A percentile compares a stretch with the other conserved stretches of the same genome.
Conservation (phyloP, 371 early-diverging fungal species). For the Mucor circinelloides region DNA sequence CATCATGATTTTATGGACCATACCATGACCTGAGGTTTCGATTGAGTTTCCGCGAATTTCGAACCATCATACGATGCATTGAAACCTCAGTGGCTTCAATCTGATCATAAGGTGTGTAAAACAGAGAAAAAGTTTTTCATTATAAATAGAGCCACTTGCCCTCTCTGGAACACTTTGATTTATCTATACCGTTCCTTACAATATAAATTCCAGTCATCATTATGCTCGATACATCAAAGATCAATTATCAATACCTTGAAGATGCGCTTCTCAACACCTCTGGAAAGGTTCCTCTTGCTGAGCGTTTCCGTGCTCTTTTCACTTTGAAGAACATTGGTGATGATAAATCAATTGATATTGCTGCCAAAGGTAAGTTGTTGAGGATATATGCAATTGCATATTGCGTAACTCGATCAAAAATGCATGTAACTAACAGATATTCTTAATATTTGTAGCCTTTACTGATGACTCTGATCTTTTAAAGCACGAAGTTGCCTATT, state of each 20-base stretch:
- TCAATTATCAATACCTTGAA: conserved; percentile 53
- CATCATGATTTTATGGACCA: not conserved
- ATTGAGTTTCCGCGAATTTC: not conserved
- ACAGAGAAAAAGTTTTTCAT: not conserved
- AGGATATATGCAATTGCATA: not conserved
- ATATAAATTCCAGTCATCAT: not conserved
- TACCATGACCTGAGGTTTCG: not conserved
- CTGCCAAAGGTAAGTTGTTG: conserved; percentile 72
- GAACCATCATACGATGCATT: not conserved
- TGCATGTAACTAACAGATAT: not conserved
- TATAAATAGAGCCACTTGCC: not conserved
- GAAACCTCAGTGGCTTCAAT: not conserved
- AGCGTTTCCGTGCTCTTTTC: conserved; percentile 96
- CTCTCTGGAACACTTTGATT: not conserved
- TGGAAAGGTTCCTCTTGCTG: conserved; percentile 67
- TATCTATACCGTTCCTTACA: not conserved
- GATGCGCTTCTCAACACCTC: conserved; percentile 60
- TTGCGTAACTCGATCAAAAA: not conserved
- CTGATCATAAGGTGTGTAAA: not conserved
- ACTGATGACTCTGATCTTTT: conserved; percentile 90
- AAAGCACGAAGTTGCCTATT: conserved; percentile 99
- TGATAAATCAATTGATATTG: conserved; percentile 80
- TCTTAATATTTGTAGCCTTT: conserved; percentile 58
- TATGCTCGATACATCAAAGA: conserved; percentile 26
- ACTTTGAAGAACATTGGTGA: conserved; percentile 88